Conservation (phyloP, 768 basidiomycete genomes). For the Chalciporus pseudorubinellus region DNA sequence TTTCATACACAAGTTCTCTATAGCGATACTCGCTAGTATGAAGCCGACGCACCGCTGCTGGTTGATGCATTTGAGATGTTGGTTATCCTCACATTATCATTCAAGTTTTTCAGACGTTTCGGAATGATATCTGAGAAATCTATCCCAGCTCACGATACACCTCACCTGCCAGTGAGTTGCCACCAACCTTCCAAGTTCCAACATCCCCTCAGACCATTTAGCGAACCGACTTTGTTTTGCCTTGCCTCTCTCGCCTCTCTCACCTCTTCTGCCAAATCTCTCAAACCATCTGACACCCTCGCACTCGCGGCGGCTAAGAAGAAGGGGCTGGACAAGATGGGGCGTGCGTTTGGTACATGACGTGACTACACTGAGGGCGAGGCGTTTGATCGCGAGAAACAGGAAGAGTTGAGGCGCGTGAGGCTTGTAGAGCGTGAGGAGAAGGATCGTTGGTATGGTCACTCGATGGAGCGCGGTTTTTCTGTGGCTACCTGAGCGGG, state of each 20-base stretch:
- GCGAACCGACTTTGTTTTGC: no score
- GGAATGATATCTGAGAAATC: no score
- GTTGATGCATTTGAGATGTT: no score
- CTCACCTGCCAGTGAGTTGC: no score
- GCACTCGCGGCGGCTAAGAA: slow-evolving; percentile 93
- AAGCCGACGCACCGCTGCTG: no score
- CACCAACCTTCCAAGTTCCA: no score
- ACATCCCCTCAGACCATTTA: no score
- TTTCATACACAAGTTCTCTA: no score
- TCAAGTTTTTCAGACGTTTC: no score
- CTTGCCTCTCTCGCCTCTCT: slow-evolving; percentile 52
- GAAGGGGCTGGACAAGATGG: slow-evolving; percentile 79
- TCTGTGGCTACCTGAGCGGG: neutral
- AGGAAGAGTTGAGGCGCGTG: slow-evolving; percentile 70
- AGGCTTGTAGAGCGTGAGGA: slow-evolving; percentile 71
- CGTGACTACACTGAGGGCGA: slow-evolving; percentile 84
- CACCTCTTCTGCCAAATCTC: slow-evolving; percentile 49
- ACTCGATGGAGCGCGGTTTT: neutral
- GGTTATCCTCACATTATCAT: no score
- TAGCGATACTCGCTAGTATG: no score
- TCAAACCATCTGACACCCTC: slow-evolving; percentile 84
- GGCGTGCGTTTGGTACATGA: slow-evolving; percentile 82
- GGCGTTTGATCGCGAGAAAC: slow-evolving; percentile 91
- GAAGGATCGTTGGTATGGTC: slow-evolving; percentile 40
- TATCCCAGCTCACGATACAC: no score